phyloP scores from a whole-genome alignment of 2,329 filamentous ascomycete genomes.

The Zopfia rhizophila region DNA sequence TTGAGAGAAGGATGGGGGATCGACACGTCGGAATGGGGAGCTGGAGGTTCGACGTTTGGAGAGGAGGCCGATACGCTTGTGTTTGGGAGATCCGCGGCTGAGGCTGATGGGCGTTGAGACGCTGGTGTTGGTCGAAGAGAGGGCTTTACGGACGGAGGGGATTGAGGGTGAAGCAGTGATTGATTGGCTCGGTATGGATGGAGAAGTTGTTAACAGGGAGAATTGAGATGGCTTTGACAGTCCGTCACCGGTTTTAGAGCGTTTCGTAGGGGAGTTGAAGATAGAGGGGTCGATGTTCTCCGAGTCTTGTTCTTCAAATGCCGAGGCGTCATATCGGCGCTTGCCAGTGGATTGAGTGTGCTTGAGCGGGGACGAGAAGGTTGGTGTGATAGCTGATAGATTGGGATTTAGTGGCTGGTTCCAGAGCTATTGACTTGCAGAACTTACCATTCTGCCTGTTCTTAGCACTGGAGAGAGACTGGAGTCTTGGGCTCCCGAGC shows the following conservation, averaged over 20 bases:
- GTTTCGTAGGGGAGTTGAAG: conserved; percentile 64
- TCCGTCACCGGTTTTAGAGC: conserved; percentile 58
- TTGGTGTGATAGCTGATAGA: conserved; percentile 42
- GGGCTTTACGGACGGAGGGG: conserved; percentile 49
- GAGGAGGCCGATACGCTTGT: conserved; percentile 75
- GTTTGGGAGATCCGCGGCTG: conserved; percentile 79
- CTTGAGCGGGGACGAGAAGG: conserved; percentile 47
- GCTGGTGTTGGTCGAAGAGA: conserved; percentile 55
- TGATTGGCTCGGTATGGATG: conserved; percentile 33
- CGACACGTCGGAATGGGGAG: conserved; percentile 74
- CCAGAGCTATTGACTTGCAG: conserved; percentile 2
- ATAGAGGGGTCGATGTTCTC: conserved; percentile 69
- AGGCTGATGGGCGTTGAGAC: conserved; percentile 56
- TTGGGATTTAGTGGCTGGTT: conserved; percentile 33
- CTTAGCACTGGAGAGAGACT: conserved; percentile 78
- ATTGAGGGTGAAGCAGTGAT: conserved; percentile 39
- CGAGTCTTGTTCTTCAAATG: conserved; percentile 59
- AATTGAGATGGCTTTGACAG: conserved; percentile 55
- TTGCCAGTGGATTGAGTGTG: conserved; percentile 52
- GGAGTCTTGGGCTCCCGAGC: conserved; percentile 74
- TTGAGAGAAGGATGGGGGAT: conserved; percentile 71
- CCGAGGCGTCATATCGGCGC: conserved; percentile 56
- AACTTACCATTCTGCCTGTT: conserved; percentile 74
- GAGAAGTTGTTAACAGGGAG: conserved; percentile 44
- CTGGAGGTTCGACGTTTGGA: conserved; percentile 71